phyloP scores from a whole-genome alignment of 2,329 filamentous ascomycete species.

The Remersonia thermophila region DNA sequence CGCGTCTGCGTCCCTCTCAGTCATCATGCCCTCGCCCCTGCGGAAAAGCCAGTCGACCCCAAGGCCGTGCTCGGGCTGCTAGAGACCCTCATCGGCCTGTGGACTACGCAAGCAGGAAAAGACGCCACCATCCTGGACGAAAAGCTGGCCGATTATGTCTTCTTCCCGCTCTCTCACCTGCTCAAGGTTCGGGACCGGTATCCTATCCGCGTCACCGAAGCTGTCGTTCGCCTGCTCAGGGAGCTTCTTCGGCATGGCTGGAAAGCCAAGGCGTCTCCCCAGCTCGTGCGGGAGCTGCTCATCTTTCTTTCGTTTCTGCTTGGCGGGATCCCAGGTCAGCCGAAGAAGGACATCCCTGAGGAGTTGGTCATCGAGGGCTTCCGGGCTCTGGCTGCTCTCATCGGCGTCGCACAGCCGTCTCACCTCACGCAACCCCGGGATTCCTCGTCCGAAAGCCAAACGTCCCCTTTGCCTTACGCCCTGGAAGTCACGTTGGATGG shows the following conservation, averaged over 20 bases:
- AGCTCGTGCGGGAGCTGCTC: slow-evolving; percentile 71
- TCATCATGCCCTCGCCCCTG: slow-evolving; percentile 13
- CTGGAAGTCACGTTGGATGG: slow-evolving; percentile 62
- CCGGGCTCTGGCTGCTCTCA: slow-evolving; percentile 53
- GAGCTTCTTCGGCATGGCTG: slow-evolving; percentile 69
- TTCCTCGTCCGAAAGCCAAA: slow-evolving; percentile 43
- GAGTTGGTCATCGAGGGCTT: slow-evolving; percentile 66
- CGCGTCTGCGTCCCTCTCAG: slow-evolving; percentile 18
- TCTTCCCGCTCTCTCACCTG: slow-evolving; percentile 83
- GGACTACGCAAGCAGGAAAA: slow-evolving; percentile 14
- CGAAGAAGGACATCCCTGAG: slow-evolving; percentile 43
- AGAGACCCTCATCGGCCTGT: slow-evolving; percentile 10
- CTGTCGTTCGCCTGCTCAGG: slow-evolving; percentile 61
- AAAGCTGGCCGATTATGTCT: slow-evolving; percentile 84
- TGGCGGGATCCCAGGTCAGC: slow-evolving; percentile 54
- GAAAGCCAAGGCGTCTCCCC: slow-evolving; percentile 55
- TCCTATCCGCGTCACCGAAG: slow-evolving; percentile 60
- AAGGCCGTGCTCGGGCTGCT: slow-evolving; percentile 13
- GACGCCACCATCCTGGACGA: slow-evolving; percentile 51
- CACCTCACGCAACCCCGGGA: slow-evolving; percentile 3
- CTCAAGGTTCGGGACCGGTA: slow-evolving; percentile 64
- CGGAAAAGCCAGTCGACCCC: slow-evolving; percentile 12
- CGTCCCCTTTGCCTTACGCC: slow-evolving; percentile 65
- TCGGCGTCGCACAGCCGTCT: slow-evolving; percentile 44
- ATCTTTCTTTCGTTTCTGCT: slow-evolving; percentile 73